A percentile compares a stretch with the other conserved stretches of the same genome.
These are phyloP conservation scores for Starmerella apicola DNA, from an alignment of 805 yeast species.

Conservation along the genomic window DNA sequence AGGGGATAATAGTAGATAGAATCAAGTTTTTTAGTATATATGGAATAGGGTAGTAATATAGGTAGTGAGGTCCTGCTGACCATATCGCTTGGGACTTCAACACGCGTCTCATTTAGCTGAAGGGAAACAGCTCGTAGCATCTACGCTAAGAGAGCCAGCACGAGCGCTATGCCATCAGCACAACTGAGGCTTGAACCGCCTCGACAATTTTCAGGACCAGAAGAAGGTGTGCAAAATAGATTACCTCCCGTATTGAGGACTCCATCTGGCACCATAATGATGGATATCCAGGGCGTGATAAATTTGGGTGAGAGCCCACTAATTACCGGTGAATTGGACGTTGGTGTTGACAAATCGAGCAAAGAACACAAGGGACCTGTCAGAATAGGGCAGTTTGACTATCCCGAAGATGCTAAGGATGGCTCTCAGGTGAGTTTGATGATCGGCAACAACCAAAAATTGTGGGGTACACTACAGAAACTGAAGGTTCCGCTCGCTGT, in stretches of 20 bases:
- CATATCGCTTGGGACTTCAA: too few relatives aligned
- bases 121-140: too few relatives aligned
- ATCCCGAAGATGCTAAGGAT: conserved; percentile 1
- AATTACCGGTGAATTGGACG: conserved; percentile 15
- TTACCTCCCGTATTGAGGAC: conserved; percentile 13
- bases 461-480: conserved; percentile 17
- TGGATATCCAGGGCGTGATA: conserved; percentile 19
- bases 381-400: conserved; percentile 15
- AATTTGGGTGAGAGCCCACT: conserved; percentile 16
- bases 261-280: conserved; percentile 12
- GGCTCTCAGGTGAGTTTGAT: conserved; percentile 14
- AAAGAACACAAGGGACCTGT: background rate
- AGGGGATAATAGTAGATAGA: too few relatives aligned
- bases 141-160: background rate
- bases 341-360: conserved; percentile 1
- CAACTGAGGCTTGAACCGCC: background rate
- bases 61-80: too few relatives aligned
- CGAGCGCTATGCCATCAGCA: background rate
- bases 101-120: too few relatives aligned
- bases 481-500: conserved; percentile 19
- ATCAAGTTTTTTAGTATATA: too few relatives aligned
- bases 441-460: conserved; percentile 17
- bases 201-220: background rate
- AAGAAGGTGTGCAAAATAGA: background rate
- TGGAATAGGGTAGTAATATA: too few relatives aligned